A percentile compares a stretch with the other conserved stretches of the same genome.
These are phyloP conservation scores for Stramenopiles sp. DNA, from an alignment of 352 stramenopile species.

Conservation along the genomic window DNA sequence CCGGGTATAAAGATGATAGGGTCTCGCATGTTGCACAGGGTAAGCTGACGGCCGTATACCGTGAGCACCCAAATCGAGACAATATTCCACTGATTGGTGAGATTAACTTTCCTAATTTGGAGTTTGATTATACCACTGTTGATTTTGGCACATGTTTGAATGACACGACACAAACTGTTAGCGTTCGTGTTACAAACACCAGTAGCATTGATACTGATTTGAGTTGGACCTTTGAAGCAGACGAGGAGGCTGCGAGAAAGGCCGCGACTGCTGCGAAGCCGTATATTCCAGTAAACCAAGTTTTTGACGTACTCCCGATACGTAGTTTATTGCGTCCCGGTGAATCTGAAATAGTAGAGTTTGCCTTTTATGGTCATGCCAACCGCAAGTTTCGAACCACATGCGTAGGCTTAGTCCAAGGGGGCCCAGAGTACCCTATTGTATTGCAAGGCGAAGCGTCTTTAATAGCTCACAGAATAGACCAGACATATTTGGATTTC, in stretches of 20 bases:
- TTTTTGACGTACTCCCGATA: constrained; percentile 84
- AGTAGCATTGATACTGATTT: constrained; percentile 65
- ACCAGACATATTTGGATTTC: constrained; percentile 73
- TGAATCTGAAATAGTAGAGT: constrained; percentile 72
- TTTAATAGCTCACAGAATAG: constrained; percentile 64
- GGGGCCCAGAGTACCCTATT: constrained; percentile 75
- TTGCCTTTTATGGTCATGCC: constrained; percentile 72
- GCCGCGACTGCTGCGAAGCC: constrained; percentile 39
- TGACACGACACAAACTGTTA: constrained; percentile 70
- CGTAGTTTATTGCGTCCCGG: constrained; percentile 48
- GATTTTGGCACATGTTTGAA: constrained; percentile 84
- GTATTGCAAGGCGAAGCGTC: constrained; percentile 62
- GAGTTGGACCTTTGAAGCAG: constrained; percentile 78
- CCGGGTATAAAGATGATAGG: constrained; percentile 68
- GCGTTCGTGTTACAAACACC: constrained; percentile 57
- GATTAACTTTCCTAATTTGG: constrained; percentile 79
- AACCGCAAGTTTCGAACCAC: constrained; percentile 66
- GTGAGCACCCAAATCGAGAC: constrained; percentile 66
- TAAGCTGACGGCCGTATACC: constrained; percentile 55
- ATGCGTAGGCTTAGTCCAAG: constrained; percentile 70
- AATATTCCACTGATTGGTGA: constrained; percentile 58
- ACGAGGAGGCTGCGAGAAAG: constrained; percentile 44
- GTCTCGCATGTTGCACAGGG: constrained; percentile 56
- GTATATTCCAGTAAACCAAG: constrained; percentile 63
- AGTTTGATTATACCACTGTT: constrained; percentile 62